Percentiles rank a stretch among this genome's conserved stretches.
phyloP scores from a whole-genome alignment of 1,284 basidiomycete species.

The Boletus semigastroideus region DNA sequence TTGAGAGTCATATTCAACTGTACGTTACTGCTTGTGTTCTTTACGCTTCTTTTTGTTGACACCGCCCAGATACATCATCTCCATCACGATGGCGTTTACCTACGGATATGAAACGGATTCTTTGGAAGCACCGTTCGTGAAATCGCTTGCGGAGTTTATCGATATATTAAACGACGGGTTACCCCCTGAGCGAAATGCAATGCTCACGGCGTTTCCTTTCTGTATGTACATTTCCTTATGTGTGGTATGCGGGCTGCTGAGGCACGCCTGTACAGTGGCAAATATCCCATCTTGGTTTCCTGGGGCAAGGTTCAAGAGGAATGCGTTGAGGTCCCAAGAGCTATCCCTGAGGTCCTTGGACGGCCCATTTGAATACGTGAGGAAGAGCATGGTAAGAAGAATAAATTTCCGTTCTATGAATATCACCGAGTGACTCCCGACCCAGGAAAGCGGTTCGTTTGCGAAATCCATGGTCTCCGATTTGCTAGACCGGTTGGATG shows the following conservation, averaged over 20 bases:
- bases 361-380: conserved; percentile 30
- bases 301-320: conserved; percentile 28
- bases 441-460: conserved; percentile 28
- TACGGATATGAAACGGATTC: conserved; percentile 32
- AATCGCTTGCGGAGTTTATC: conserved; percentile 23
- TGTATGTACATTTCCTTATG: conserved; percentile 14
- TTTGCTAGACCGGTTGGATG: conserved; percentile 20
- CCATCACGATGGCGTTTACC: conserved; percentile 31
- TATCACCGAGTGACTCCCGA: conserved; percentile 1
- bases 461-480: conserved; percentile 34
- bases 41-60: background rate
- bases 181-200: conserved; percentile 30
- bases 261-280: conserved; percentile 16
- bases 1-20: conserved; percentile 26
- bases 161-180: conserved; percentile 25
- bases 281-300: conserved; percentile 33
- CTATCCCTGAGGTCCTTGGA: conserved; percentile 23
- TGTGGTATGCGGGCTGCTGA: conserved; percentile 1
- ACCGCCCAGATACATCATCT: conserved; percentile 28
- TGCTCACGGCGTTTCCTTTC: conserved; percentile 33
- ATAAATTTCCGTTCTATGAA: background rate
- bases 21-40: conserved; percentile 3
- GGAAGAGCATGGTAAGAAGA: conserved; percentile 25
- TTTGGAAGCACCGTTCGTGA: conserved; percentile 30
- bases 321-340: conserved; percentile 29